phyloP scores from a whole-genome alignment of 164 flowering plant genomes.

The Platanus orientalis region DNA sequence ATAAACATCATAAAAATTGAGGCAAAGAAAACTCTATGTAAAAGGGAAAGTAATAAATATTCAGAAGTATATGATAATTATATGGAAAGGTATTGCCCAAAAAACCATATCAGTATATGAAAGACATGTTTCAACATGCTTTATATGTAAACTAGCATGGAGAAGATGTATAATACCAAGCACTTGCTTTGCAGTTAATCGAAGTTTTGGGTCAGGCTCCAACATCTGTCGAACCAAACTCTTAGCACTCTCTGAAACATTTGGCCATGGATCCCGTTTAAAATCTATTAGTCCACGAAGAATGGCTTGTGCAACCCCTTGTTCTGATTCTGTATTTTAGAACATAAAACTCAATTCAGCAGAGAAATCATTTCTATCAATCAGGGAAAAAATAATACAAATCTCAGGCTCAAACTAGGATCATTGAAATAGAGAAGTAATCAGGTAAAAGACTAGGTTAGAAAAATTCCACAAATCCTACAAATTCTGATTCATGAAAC shows the following conservation, averaged over 20 bases:
- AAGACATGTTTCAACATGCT: not conserved
- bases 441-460: not conserved
- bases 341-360: conserved; percentile 12
- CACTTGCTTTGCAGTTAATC: conserved; percentile 86
- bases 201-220: conserved; percentile 88
- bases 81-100: not conserved
- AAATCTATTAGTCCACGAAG: conserved; percentile 87
- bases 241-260: conserved; percentile 84
- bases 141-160: conserved; percentile 3
- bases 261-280: conserved; percentile 95
- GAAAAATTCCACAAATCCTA: not conserved
- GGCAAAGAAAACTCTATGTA: no score
- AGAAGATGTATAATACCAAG: conserved; percentile 51
- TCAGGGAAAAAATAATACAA: not conserved
- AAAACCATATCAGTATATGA: not conserved
- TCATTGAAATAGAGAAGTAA: not conserved
- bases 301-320: conserved; percentile 97
- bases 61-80: not conserved
- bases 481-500: not conserved
- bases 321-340: conserved; percentile 73
- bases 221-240: conserved; percentile 83
- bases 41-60: no score
- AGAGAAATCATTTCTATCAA: conserved; percentile 5
- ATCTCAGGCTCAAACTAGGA: not conserved
- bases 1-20: no score